Percentiles rank a stretch among this genome's conserved stretches.
phyloP scores from a whole-genome alignment of 495 filamentous ascomycete genomes.

The Penicillium coprophilum region DNA sequence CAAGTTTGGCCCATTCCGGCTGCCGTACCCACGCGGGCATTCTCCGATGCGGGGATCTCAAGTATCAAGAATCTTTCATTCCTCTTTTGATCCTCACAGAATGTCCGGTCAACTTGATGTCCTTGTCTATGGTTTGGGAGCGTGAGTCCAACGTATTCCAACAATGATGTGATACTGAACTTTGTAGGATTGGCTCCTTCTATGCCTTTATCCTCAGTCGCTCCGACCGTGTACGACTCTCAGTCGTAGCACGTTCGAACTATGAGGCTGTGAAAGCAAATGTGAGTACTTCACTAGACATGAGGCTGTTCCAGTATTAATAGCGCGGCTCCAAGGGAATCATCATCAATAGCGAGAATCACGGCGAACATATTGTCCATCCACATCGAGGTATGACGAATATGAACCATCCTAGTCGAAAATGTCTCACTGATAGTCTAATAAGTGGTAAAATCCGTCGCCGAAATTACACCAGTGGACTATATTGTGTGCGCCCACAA shows the following conservation, averaged over 20 bases:
- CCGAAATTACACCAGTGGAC: conserved; percentile 38
- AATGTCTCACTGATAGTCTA: background rate
- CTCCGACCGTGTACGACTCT: conserved; percentile 42
- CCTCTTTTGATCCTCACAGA: background rate
- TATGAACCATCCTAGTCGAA: background rate
- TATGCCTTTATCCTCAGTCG: conserved; percentile 49
- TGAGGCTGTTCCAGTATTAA: background rate
- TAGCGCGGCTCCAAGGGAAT: conserved; percentile 35
- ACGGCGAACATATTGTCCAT: conserved; percentile 45
- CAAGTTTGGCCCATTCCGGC: too few relatives aligned
- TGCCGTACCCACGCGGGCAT: too few relatives aligned
- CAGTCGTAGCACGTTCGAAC: conserved; percentile 54
- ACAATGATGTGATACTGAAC: background rate
- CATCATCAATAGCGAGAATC: conserved; percentile 45
- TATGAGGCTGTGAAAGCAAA: conserved; percentile 47
- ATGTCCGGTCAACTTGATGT: conserved; percentile 38
- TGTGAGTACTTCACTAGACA: conserved; percentile 18
- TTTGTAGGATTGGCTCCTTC: conserved; percentile 44
- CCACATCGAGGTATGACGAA: conserved; percentile 37
- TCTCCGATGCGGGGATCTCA: conserved; percentile 15
- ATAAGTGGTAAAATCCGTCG: conserved; percentile 42
- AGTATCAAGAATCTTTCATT: background rate
- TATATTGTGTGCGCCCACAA: conserved; percentile 54
- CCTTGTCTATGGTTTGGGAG: conserved; percentile 40
- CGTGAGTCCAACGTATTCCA: conserved; percentile 26